Evolutionary conservation across 176 grass and related monocot species (phyloP), one percentile per base, ranked within the genome.

Genomic region (Oryza officinalis): DNA sequence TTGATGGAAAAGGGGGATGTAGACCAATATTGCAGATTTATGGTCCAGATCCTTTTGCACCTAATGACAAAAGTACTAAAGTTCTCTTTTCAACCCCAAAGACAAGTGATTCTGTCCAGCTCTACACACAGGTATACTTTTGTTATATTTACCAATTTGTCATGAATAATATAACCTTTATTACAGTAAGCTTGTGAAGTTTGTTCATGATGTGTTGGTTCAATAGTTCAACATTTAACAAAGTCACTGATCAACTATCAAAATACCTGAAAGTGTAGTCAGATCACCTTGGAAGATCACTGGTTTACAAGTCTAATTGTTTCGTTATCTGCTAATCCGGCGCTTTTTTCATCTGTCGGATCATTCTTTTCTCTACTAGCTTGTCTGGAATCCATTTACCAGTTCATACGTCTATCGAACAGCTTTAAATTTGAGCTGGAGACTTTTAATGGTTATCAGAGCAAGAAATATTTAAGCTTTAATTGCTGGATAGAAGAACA

Each of bases 61-160:
- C 73, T 73, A 25, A 67, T 72, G 87, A 90, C 68, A 92, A 81
- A 47, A 91, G 49, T 86, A 67, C 89, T 50, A 96, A 94, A 87
- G 71, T 90, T 86, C 91, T 99, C 54, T 99, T 96, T 81, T 88
- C 84, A 3, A 91, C 50, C 65, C 87, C 87, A 0, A 96, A 89
- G 85, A 87, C 76, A 71, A 84, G 69, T 74, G 92, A 92, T 67
- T 74, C 75, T 49, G 63, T 99, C 17, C 83, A 88, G 37, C 90
- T 87, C 76, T 89, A 94, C 78, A 94, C 87, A 43, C 93, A 99
- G 96, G 96, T 99, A 92, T 78, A 72, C 18, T 52, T 82, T 88
- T 43, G 12, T 73, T 81, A 27, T 37, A 67, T 77, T 77, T 82
- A 71, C 37, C 26, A 27, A 65, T 5, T 70, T 50, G 65, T 13